A percentile compares a stretch with the other conserved stretches of the same genome.
Evolutionary conservation across 2,329 filamentous ascomycete genomes (phyloP).

Genomic region (Xylogone sp.): DNA sequence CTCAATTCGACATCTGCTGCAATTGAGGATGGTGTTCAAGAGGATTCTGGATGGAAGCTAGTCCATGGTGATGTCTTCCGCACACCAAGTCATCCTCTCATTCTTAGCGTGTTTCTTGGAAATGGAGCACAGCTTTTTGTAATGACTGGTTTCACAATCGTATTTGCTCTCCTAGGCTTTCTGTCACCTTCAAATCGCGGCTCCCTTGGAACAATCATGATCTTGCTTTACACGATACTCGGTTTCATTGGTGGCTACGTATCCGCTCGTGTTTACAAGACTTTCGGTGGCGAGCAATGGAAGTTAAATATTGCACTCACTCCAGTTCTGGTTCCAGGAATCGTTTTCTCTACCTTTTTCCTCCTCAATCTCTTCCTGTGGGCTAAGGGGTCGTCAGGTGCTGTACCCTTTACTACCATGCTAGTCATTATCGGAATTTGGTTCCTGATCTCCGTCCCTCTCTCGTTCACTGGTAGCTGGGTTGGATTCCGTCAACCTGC

Average conservation of each 20-base stretch:
- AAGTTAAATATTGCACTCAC: slow-evolving; percentile 90
- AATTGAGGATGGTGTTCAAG: slow-evolving; percentile 88
- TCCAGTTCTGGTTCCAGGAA: slow-evolving; percentile 76
- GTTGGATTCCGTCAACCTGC: slow-evolving; percentile 75
- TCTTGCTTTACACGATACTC: slow-evolving; percentile 89
- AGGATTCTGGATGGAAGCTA: slow-evolving; percentile 97
- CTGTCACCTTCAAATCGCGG: slow-evolving; percentile 94
- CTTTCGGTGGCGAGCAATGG: slow-evolving; percentile 88
- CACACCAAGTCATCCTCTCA: slow-evolving; percentile 73
- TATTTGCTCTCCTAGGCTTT: slow-evolving; percentile 90
- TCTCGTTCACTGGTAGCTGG: slow-evolving; percentile 89
- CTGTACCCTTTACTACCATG: slow-evolving; percentile 97
- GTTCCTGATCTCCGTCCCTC: slow-evolving; percentile 93
- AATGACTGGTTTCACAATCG: slow-evolving; percentile 93
- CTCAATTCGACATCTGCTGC: slow-evolving; percentile 72
- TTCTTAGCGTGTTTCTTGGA: slow-evolving; percentile 83
- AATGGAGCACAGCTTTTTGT: slow-evolving; percentile 96
- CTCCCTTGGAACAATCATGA: slow-evolving; percentile 87
- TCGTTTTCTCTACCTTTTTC: slow-evolving; percentile 89
- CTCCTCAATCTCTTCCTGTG: slow-evolving; percentile 94
- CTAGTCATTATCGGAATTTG: slow-evolving; percentile 88
- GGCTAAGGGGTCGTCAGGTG: slow-evolving; percentile 87
- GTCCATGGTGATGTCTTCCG: slow-evolving; percentile 98
- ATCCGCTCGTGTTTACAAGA: slow-evolving; percentile 89
- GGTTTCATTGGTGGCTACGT: slow-evolving; percentile 90